Conservation (phyloP, 1,139 yeast species). For the Taphrina confusa region DNA sequence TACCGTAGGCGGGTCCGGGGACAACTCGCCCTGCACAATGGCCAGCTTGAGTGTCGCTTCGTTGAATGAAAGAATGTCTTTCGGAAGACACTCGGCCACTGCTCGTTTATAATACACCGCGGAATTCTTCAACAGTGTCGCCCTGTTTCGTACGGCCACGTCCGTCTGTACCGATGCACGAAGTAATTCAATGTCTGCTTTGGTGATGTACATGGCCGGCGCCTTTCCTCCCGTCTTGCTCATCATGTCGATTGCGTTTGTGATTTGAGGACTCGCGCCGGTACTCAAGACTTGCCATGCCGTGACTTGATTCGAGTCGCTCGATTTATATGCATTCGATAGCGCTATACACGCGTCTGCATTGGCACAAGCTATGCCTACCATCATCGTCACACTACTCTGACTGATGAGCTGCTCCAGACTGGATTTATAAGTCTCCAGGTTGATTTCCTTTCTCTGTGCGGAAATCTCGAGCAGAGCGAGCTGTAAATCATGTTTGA, state of each 20-base stretch:
- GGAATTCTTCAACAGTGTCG: conserved; percentile 23
- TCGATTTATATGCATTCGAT: not conserved
- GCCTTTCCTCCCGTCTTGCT: not conserved
- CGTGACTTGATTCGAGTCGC: not conserved
- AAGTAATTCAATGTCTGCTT: conserved; percentile 28
- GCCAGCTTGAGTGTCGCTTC: conserved; percentile 29
- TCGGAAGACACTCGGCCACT: conserved; percentile 26
- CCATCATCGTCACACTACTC: not conserved
- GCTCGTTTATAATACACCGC: conserved; percentile 25
- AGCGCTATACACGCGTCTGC: conserved; percentile 26
- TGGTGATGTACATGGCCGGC: conserved; percentile 15
- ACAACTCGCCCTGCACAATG: conserved; percentile 19
- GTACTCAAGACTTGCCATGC: conserved; percentile 18
- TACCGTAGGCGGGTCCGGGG: conserved; percentile 1
- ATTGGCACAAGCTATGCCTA: conserved; percentile 3
- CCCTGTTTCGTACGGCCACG: conserved; percentile 2
- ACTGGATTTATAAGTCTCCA: not conserved
- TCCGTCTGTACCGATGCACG: conserved; percentile 7
- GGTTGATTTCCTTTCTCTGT: not conserved
- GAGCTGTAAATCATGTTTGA: not conserved
- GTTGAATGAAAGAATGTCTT: conserved; percentile 4
- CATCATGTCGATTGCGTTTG: conserved; percentile 10
- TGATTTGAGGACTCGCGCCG: conserved; percentile 19
- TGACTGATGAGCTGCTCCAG: conserved; percentile 3
- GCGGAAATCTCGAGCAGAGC: not conserved